Percentiles rank a stretch among this genome's conserved stretches.
Evolutionary conservation across 345 rosid species (phyloP).

Genomic region (Bruguiera gymnorhiza): DNA sequence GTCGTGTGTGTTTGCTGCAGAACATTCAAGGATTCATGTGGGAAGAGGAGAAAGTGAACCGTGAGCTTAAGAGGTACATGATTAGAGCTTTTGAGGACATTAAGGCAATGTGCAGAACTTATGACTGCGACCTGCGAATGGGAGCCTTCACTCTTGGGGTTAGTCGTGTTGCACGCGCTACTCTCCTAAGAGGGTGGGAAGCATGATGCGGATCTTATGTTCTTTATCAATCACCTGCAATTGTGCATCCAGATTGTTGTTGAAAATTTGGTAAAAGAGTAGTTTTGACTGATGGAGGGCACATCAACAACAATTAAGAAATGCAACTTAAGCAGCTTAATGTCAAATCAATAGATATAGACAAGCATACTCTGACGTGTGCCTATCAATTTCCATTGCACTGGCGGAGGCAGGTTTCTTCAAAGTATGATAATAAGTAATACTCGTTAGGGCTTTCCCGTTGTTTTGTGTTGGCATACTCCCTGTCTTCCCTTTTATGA

Average conservation of each 20-base stretch:
- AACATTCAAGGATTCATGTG: constrained; percentile 33
- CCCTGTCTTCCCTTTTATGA: too few species aligned
- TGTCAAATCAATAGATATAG: too few species aligned
- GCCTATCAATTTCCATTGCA: too few species aligned
- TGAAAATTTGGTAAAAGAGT: not conserved
- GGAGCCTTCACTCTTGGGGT: constrained; percentile 26
- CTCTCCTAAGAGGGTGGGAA: constrained; percentile 27
- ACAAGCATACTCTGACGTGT: too few species aligned
- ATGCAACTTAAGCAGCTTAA: too few species aligned
- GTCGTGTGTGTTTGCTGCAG: not conserved
- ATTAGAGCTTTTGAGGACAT: constrained; percentile 19
- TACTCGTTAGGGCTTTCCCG: too few species aligned
- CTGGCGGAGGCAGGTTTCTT: too few species aligned
- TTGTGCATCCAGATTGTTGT: not conserved
- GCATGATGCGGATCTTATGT: not conserved
- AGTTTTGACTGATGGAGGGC: too few species aligned
- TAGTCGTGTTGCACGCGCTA: constrained; percentile 25
- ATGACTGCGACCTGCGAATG: constrained; percentile 24
- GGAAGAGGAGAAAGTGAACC: constrained; percentile 27
- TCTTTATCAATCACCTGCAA: not conserved
- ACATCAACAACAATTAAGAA: too few species aligned
- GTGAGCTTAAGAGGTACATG: constrained; percentile 24
- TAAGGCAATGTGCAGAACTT: constrained; percentile 22
- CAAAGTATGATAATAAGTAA: too few species aligned
- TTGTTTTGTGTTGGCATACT: too few species aligned